phyloP scores from a whole-genome alignment of 495 filamentous ascomycete genomes.

The Darksidea phi region DNA sequence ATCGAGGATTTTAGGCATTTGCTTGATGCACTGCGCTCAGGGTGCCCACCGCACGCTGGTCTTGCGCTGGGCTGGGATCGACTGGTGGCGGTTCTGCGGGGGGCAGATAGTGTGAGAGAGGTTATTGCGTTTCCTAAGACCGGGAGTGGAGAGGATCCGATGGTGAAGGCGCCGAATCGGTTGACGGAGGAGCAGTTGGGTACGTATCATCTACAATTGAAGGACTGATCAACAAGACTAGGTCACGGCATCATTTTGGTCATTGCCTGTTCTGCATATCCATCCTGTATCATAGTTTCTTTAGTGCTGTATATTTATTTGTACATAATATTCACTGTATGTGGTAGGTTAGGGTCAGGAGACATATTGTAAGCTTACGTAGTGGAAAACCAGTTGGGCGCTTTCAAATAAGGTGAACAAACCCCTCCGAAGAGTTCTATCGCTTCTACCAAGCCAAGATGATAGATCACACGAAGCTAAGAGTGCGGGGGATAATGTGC shows the following conservation, averaged over 20 bases:
- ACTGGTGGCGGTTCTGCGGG: constrained; percentile 75
- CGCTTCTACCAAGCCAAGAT: too few species aligned
- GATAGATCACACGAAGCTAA: too few species aligned
- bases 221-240: constrained; percentile 15
- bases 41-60: constrained; percentile 96
- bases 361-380: too few species aligned
- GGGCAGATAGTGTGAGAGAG: constrained; percentile 74
- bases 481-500: too few species aligned
- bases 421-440: too few species aligned
- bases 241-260: too few species aligned
- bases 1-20: constrained; percentile 79
- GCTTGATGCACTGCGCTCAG: constrained; percentile 73
- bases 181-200: constrained; percentile 63
- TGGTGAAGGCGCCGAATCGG: constrained; percentile 70
- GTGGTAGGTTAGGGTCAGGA: too few species aligned
- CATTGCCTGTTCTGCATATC: not conserved
- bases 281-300: not conserved
- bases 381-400: too few species aligned
- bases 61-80: constrained; percentile 92
- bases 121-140: constrained; percentile 97
- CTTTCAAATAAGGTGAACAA: too few species aligned
- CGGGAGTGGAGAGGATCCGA: constrained; percentile 77
- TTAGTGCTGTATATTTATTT: not conserved
- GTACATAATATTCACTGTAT: not conserved
- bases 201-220: constrained; percentile 65